A percentile compares a stretch with the other conserved stretches of the same genome.
phyloP scores from a whole-genome alignment of 306 rosid species.

The Malus sylvestris region DNA sequence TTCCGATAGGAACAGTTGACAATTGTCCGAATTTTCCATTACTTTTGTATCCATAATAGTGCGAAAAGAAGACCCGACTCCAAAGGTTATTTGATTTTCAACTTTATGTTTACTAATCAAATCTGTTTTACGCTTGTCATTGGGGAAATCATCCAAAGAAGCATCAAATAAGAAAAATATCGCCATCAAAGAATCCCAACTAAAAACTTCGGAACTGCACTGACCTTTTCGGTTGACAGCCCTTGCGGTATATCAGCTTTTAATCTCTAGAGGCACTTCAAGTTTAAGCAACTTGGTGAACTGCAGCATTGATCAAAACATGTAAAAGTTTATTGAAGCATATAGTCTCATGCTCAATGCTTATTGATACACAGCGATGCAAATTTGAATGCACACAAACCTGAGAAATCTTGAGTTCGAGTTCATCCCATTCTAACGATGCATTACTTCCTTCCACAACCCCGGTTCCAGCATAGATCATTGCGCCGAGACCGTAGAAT shows the following conservation, averaged over 20 bases:
- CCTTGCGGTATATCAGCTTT: conserved; percentile 34
- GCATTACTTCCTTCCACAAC: conserved; percentile 90
- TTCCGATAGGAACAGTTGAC: no score
- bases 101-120: background rate
- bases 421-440: conserved; percentile 84
- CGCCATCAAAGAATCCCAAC: background rate
- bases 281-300: conserved; percentile 81
- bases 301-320: conserved; percentile 35
- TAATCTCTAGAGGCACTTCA: conserved; percentile 40
- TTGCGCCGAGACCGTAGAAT: conserved; percentile 64
- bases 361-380: background rate
- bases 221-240: conserved; percentile 29
- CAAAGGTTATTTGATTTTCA: background rate
- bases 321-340: conserved; percentile 8
- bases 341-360: background rate
- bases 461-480: conserved; percentile 92
- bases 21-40: no score
- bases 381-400: conserved; percentile 27
- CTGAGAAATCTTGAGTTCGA: conserved; percentile 91
- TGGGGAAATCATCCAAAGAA: background rate
- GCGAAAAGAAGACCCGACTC: no score
- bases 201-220: background rate
- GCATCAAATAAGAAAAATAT: background rate
- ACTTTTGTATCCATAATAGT: no score
- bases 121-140: background rate